Conservation (phyloP, 1,139 yeast genomes). For the Lodderomyces parapsilosis region DNA sequence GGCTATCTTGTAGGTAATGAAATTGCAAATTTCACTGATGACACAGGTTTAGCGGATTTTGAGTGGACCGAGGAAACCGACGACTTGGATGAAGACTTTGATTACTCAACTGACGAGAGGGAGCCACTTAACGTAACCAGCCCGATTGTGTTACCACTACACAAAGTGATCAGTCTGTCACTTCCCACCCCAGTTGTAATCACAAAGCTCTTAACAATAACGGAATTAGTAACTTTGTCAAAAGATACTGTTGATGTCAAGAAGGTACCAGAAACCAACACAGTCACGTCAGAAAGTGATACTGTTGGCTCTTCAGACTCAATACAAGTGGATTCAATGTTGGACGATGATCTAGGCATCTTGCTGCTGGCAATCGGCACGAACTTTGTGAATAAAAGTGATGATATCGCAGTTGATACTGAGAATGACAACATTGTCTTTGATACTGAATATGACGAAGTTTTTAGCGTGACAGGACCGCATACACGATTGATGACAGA, state of each 20-base stretch:
- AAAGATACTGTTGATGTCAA: too few species aligned
- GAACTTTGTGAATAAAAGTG: neutral
- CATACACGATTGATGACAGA: neutral
- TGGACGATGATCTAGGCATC: neutral
- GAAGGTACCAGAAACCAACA: neutral
- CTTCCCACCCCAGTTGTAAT: neutral
- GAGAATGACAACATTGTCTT: neutral
- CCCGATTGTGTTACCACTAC: neutral
- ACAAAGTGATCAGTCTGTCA: neutral
- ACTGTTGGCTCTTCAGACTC: neutral
- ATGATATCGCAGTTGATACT: neutral
- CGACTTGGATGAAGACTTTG: slow-evolving; percentile 1
- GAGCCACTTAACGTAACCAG: neutral
- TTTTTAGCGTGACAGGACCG: neutral
- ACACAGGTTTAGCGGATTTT: neutral
- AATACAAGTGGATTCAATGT: neutral
- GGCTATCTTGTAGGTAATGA: neutral
- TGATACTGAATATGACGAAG: slow-evolving; percentile 1
- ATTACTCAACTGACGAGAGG: neutral
- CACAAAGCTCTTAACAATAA: neutral
- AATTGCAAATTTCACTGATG: neutral
- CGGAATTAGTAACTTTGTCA: neutral
- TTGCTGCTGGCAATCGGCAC: neutral
- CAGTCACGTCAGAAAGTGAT: neutral
- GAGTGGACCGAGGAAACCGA: slow-evolving; percentile 1